Evolutionary conservation across 1,284 basidiomycete genomes (phyloP).

Genomic region (Naganishia albida): DNA sequence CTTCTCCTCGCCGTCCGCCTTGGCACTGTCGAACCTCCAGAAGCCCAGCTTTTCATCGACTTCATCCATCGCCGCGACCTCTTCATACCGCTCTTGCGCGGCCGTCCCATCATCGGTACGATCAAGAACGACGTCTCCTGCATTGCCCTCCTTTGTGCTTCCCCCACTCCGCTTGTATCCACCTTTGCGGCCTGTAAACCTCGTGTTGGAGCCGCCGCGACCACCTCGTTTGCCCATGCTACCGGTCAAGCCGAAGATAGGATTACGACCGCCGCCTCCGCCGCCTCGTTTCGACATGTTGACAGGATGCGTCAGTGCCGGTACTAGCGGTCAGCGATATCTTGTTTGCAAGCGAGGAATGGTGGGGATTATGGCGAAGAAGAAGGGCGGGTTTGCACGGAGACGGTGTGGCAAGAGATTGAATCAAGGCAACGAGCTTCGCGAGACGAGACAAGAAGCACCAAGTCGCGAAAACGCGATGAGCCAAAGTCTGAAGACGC

Average conservation of each 20-base stretch:
- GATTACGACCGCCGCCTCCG: constrained; percentile 31
- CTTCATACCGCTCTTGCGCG: constrained; percentile 78
- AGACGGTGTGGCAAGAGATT: no score
- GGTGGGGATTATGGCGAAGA: no score
- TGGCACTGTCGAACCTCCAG: constrained; percentile 63
- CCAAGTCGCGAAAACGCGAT: no score
- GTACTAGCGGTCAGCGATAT: neutral
- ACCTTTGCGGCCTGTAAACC: constrained; percentile 48
- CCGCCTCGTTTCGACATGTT: constrained; percentile 26
- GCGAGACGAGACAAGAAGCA: no score
- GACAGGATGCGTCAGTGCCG: neutral
- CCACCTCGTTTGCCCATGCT: constrained; percentile 56
- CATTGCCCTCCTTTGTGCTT: constrained; percentile 46
- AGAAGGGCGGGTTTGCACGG: no score
- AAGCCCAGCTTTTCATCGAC: constrained; percentile 95
- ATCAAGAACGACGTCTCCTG: constrained; percentile 58
- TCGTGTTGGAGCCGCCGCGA: constrained; percentile 46
- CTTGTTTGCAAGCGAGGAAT: no score
- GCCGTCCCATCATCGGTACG: constrained; percentile 85
- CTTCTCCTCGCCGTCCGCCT: constrained; percentile 63
- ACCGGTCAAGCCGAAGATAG: constrained; percentile 42
- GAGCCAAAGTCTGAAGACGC: no score
- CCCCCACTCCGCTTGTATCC: constrained; percentile 36
- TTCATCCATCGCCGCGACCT: constrained; percentile 72
- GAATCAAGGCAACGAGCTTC: no score